Base-by-base conservation (phyloP, 2,329 filamentous ascomycete species). In the Talaromyces albobiverticillius region DNA sequence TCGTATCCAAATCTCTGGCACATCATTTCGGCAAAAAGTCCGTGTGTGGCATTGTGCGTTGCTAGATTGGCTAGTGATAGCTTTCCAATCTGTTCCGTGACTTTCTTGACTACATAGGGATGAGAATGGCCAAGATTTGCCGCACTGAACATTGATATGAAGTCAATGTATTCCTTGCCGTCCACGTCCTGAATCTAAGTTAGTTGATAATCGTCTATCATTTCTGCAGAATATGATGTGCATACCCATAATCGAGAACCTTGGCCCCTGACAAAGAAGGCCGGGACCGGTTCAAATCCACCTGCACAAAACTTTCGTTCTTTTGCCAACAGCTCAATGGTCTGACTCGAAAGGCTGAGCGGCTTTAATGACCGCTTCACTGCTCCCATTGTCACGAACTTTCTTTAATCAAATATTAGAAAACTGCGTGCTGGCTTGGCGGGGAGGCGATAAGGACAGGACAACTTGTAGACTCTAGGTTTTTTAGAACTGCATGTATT, bases 161-260 rank as follows among this genome's bases (percentile, higher is more conserved):
- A 46, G 14, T 46, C 45, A 20, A 46, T 31, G 45, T 46, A 46
- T n/a, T 46, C 45, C 26, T 46, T 46, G 6, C 45, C 45, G 14
- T 46, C 45, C 14, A 46, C 18, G 25, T 46, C 45, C 45, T 46
- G 16, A 13, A 31, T 32, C 18, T 23, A 32, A 8, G 20, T 46
- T 16, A 43, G 23, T 22, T 34, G 14, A 7, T 18, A n/a, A 36
- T 16, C 32, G n/a, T 36, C 32, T 36, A 36, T 36, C 6, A 36
- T 36, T 36, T n/a, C n/a, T 36, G 16, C 8, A 13, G 32, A 36
- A 7, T 14, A 36, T 36, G n/a, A 7, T 3, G n/a, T n/a, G 16
- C 32, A 36, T 36, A 36, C 32, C 32, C 32, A 36, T 36, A 36
- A 16, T 8, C n/a, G 32, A 16, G 32, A 36, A 16, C 32, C 32